phyloP scores from a whole-genome alignment of 495 filamentous ascomycete species.

The Aspergillus sclerotioniger region DNA sequence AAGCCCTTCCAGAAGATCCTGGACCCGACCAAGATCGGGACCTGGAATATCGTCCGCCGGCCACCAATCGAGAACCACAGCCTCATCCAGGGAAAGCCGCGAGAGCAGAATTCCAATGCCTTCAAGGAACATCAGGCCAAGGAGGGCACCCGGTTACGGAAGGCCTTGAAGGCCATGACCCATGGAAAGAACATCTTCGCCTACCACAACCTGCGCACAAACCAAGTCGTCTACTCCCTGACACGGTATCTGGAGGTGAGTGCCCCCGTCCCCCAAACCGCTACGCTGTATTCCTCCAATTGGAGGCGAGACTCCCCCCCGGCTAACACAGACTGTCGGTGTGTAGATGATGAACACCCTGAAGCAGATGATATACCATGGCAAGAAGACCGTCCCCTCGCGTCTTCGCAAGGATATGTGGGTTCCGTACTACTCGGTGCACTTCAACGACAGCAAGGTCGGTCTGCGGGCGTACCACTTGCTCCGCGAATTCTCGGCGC shows the following conservation, averaged over 20 bases:
- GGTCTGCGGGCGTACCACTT: slow-evolving; percentile 75
- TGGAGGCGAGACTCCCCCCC: background rate
- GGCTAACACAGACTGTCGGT: slow-evolving; percentile 6
- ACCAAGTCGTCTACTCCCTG: slow-evolving; percentile 81
- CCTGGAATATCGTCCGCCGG: slow-evolving; percentile 40
- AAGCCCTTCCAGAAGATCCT: slow-evolving; percentile 38
- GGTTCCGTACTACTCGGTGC: slow-evolving; percentile 73
- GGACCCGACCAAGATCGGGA: slow-evolving; percentile 45
- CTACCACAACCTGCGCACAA: slow-evolving; percentile 75
- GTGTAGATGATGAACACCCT: slow-evolving; percentile 63
- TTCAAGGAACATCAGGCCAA: slow-evolving; percentile 37
- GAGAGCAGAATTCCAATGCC: slow-evolving; percentile 42
- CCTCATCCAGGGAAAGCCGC: slow-evolving; percentile 40
- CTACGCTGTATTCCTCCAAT: too few species aligned
- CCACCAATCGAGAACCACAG: slow-evolving; percentile 38
- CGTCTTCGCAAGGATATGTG: slow-evolving; percentile 88
- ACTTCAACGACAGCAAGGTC: slow-evolving; percentile 61
- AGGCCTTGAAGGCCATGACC: slow-evolving; percentile 46
- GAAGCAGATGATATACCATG: slow-evolving; percentile 78
- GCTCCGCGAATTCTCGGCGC: slow-evolving; percentile 72
- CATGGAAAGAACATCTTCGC: slow-evolving; percentile 76
- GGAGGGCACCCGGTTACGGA: slow-evolving; percentile 43
- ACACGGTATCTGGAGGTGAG: slow-evolving; percentile 66
- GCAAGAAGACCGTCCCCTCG: slow-evolving; percentile 82
- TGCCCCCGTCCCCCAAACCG: background rate